phyloP scores from a whole-genome alignment of 106 monocot genomes.

The Vanilla planifolia region DNA sequence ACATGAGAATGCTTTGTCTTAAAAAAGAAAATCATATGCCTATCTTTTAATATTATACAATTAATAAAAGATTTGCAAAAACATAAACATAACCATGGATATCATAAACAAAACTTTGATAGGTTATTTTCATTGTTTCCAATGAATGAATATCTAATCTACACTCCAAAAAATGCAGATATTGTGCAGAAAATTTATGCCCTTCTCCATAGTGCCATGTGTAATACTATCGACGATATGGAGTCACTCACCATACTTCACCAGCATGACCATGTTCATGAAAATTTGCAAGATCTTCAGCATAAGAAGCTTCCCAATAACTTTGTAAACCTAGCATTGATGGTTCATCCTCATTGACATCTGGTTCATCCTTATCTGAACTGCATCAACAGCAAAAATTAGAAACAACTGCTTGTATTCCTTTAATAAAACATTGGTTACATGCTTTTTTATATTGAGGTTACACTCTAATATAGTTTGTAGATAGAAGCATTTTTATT shows the following conservation, averaged over 20 bases:
- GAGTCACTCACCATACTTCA: slow-evolving; percentile 75
- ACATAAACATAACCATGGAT: not conserved
- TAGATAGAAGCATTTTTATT: too few relatives aligned
- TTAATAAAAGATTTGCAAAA: too few relatives aligned
- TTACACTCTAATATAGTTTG: too few relatives aligned
- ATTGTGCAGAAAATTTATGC: not conserved
- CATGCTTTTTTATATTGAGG: too few relatives aligned
- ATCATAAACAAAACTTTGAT: not conserved
- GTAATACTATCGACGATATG: not conserved
- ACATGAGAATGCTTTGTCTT: too few relatives aligned
- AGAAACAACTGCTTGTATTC: too few relatives aligned
- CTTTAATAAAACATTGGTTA: too few relatives aligned
- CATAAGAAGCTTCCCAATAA: slow-evolving; percentile 94
- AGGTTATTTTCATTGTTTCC: too few relatives aligned
- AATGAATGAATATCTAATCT: too few relatives aligned
- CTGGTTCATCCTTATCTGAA: slow-evolving; percentile 87
- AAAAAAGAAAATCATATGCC: too few relatives aligned
- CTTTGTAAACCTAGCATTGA: slow-evolving; percentile 86
- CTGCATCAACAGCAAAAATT: slow-evolving; percentile 26
- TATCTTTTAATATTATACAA: too few relatives aligned
- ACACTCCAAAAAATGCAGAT: not conserved
- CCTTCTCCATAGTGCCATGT: not conserved
- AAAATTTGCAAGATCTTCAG: slow-evolving; percentile 94
- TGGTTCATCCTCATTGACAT: slow-evolving; percentile 79
- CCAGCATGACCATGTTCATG: slow-evolving; percentile 86